A percentile compares a stretch with the other conserved stretches of the same genome.
phyloP scores from a whole-genome alignment of 208 protist species.

The Trypanosoma boissoni region DNA sequence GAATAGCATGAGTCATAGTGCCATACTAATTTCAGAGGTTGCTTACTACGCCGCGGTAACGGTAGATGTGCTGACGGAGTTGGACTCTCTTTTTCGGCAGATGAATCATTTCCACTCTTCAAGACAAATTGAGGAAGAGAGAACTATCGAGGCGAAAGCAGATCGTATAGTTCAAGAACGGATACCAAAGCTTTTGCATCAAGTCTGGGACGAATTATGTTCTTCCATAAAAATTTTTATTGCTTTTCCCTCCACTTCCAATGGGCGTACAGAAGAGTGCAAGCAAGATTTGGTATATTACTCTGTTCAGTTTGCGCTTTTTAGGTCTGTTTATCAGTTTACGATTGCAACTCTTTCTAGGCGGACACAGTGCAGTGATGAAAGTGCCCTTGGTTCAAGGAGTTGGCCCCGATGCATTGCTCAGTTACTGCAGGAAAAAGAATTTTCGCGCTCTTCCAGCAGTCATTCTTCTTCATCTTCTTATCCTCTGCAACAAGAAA shows the following conservation, averaged over 20 bases:
- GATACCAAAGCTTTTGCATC: slow-evolving; percentile 11
- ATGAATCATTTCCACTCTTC: neutral
- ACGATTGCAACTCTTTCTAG: neutral
- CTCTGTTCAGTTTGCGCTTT: slow-evolving; percentile 7
- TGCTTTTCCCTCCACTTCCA: neutral
- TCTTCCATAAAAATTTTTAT: neutral
- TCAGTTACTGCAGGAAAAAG: no score
- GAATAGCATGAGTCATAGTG: neutral
- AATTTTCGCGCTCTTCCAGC: no score
- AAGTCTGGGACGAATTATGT: slow-evolving; percentile 17
- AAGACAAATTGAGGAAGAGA: neutral
- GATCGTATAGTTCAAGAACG: slow-evolving; percentile 4
- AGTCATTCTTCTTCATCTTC: no score
- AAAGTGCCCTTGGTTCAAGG: no score
- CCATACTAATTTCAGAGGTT: slow-evolving; percentile 1
- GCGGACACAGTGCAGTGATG: neutral
- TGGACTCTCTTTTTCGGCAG: neutral
- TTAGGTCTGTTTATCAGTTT: slow-evolving; percentile 6
- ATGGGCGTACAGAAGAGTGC: neutral
- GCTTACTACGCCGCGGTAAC: slow-evolving; percentile 4
- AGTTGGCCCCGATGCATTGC: neutral
- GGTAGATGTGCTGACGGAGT: neutral
- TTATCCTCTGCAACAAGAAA: no score
- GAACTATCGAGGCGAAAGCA: neutral
- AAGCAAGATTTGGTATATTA: neutral